A percentile compares a stretch with the other conserved stretches of the same genome.
These are phyloP conservation scores for Inga oerstediana DNA, from an alignment of 306 rosid genomes.

Conservation along the genomic window DNA sequence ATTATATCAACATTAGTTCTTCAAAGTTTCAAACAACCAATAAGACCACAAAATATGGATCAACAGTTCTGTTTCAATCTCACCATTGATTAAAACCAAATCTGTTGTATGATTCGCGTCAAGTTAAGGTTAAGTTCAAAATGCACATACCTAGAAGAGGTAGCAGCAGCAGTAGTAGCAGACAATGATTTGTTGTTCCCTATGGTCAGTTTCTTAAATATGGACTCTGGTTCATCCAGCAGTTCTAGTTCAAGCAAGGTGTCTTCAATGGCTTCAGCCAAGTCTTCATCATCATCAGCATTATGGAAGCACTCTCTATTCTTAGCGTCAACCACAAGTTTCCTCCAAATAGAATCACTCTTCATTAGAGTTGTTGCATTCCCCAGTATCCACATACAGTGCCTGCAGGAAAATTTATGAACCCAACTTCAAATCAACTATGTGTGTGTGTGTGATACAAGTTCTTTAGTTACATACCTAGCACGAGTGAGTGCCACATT, in stretches of 20 bases:
- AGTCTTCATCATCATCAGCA: constrained; percentile 48
- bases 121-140: neutral
- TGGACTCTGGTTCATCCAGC: constrained; percentile 4
- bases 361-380: constrained; percentile 37
- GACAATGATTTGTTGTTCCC: neutral
- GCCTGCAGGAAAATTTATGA: constrained; percentile 28
- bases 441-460: neutral
- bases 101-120: neutral
- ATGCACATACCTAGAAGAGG: constrained; percentile 27
- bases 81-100: neutral
- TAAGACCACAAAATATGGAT: neutral
- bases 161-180: neutral
- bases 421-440: neutral
- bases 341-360: constrained; percentile 41
- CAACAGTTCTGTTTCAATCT: constrained; percentile 1
- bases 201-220: constrained; percentile 26
- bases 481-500: constrained; percentile 66
- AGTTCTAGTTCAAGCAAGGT: constrained; percentile 36
- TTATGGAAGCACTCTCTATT: constrained; percentile 42
- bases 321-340: constrained; percentile 45
- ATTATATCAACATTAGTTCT: neutral
- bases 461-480: constrained; percentile 34
- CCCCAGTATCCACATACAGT: constrained; percentile 59
- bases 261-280: constrained; percentile 40
- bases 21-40: neutral